Base-by-base conservation (phyloP, 2,329 filamentous ascomycete genomes). In the Uncinocarpus reesii region DNA sequence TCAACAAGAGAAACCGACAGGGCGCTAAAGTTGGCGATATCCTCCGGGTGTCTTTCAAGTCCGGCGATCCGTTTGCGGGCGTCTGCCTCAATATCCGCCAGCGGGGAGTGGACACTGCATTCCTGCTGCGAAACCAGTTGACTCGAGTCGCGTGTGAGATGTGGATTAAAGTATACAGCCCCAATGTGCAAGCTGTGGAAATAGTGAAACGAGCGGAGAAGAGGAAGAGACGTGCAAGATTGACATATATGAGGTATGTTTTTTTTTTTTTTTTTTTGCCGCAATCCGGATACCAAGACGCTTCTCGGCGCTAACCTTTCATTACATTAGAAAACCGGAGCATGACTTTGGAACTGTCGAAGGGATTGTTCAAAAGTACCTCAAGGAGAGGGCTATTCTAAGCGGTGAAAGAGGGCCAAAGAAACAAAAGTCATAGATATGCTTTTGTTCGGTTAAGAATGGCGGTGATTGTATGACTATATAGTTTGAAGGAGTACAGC, bases 91-190 rank as follows among this genome's bases (percentile, higher is more conserved):
- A 84, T 62, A 89, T 98, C 64, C 84, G 89, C 48, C 77, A 87
- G 47, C 77, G 84, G n/a, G 88, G 88, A 51, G 78, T 92, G 52
- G 90, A 96, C 70, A 94, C 87, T 2, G 84, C 85, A 3, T 83
- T 98, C 48, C 71, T 95, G 51, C 74, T 98, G 52, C 79, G 92
- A 49, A 90, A 90, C 59, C 81, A 93, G 63, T 71, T 98, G 58
- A 89, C 86, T 56, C 79, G 85, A 58, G 79, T 93, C 5, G 86
- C 86, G 52, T 86, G 95, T 52, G 92, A 98, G 77, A 92, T 95
- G 86, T 95, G 87, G 82, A 88, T 85, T 69, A 98, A 98, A 75
- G 75, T 96, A 51, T 96, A 92, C 73, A 86, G 80, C 62, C 90
- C 90, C 52, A 84, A 86, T 62, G 83, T 96, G 26, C 80, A 84